Conservation (phyloP, 1,284 basidiomycete genomes). For the Volvariella volvacea region DNA sequence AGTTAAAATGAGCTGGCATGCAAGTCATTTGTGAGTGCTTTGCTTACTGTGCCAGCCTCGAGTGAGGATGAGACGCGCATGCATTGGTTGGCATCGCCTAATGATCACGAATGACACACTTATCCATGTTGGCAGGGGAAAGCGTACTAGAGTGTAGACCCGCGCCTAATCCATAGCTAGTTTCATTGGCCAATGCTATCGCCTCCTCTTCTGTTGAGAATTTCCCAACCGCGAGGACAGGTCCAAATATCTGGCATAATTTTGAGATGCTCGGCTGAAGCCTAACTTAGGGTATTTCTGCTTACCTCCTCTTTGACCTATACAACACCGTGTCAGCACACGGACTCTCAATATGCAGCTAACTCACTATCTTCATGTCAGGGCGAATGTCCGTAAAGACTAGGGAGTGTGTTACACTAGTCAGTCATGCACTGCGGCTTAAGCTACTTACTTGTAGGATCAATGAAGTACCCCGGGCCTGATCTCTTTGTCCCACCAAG, state of each 20-base stretch:
- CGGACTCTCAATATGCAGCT: not conserved
- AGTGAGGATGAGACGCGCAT: slow-evolving; percentile 78
- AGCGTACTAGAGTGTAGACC: slow-evolving; percentile 78
- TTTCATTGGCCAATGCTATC: slow-evolving; percentile 76
- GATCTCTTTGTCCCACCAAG: slow-evolving; percentile 74
- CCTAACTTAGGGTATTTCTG: not conserved
- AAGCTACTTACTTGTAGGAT: slow-evolving; percentile 60
- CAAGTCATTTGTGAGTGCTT: slow-evolving; percentile 1
- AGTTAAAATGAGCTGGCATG: slow-evolving; percentile 4
- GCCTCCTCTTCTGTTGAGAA: slow-evolving; percentile 81
- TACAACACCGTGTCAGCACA: slow-evolving; percentile 8
- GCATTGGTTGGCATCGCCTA: slow-evolving; percentile 82
- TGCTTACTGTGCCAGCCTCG: slow-evolving; percentile 76
- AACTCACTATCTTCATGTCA: slow-evolving; percentile 72
- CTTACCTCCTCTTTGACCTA: slow-evolving; percentile 70
- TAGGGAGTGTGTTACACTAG: slow-evolving; percentile 18
- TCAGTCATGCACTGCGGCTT: not conserved
- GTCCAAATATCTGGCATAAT: slow-evolving; percentile 88
- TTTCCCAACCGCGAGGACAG: slow-evolving; percentile 69
- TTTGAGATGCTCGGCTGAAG: slow-evolving; percentile 7
- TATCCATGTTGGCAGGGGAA: not conserved
- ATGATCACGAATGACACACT: not conserved
- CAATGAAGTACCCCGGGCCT: slow-evolving; percentile 68
- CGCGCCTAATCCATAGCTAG: slow-evolving; percentile 83
- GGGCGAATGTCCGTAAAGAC: slow-evolving; percentile 70